Conservation (phyloP, 225 moss, liverwort and hornwort genomes). For the Anthoceros angustus region DNA sequence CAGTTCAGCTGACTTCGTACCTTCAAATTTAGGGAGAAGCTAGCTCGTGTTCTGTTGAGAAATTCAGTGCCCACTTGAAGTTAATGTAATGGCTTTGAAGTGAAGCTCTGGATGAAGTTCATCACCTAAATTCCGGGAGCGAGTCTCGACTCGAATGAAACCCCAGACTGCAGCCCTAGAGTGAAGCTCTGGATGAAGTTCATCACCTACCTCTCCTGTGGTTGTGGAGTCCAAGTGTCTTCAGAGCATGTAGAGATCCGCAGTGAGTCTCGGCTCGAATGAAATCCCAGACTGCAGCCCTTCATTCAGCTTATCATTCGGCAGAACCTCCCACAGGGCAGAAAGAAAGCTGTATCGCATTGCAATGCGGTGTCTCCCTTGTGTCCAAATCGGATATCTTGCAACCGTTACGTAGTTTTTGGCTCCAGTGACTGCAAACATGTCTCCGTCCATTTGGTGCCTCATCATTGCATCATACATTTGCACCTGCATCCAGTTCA, state of each 20-base stretch:
- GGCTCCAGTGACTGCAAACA: not conserved
- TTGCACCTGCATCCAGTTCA: not conserved
- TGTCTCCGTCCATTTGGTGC: slow-evolving; percentile 2
- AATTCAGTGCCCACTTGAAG: too few relatives aligned
- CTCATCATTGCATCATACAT: slow-evolving; percentile 1
- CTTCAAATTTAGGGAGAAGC: too few relatives aligned
- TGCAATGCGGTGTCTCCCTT: slow-evolving; percentile 1
- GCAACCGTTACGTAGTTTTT: not conserved
- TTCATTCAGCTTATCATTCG: not conserved
- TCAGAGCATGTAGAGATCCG: not conserved
- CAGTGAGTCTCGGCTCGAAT: not conserved
- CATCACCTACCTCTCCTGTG: too few relatives aligned
- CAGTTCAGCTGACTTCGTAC: too few relatives aligned
- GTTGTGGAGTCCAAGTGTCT: too few relatives aligned
- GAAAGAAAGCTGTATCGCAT: not conserved
- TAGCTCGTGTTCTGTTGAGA: too few relatives aligned
- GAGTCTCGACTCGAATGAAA: too few relatives aligned
- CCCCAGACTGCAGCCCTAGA: too few relatives aligned
- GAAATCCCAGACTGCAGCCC: not conserved
- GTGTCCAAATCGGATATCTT: not conserved
- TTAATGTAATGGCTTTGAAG: too few relatives aligned
- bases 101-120: too few relatives aligned
- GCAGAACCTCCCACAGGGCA: not conserved
- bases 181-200: too few relatives aligned
- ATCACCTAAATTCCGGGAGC: too few relatives aligned